Conservation (phyloP, 257 asterid genomes). For the Anisodus acutangulus region DNA sequence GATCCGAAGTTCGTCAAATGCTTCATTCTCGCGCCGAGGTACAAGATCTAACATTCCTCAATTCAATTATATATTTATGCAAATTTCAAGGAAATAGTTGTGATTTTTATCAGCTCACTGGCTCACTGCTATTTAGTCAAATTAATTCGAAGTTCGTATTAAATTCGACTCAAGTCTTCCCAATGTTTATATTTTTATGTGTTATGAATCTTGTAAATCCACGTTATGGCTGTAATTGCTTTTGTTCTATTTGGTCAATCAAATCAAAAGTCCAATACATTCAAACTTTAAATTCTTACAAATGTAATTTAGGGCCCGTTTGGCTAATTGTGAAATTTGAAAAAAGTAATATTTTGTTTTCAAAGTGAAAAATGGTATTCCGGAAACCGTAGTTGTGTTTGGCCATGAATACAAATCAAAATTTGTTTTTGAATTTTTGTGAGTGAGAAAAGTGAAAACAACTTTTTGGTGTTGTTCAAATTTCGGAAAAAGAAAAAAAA, state of each 20-base stretch:
- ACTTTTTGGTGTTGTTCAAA: too few species aligned
- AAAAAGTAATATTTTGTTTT: too few species aligned
- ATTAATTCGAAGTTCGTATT: constrained; percentile 9
- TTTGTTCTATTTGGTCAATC: constrained; percentile 20
- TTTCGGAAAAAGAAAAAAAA: too few species aligned
- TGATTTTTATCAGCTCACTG: not conserved
- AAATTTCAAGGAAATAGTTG: not conserved
- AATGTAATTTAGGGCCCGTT: not conserved
- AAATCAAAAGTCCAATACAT: not conserved
- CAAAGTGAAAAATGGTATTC: too few species aligned
- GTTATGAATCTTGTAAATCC: not conserved
- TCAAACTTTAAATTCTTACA: not conserved
- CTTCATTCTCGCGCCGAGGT: constrained; percentile 98
- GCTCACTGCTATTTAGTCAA: constrained; percentile 12
- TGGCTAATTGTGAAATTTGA: too few species aligned
- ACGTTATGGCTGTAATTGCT: constrained; percentile 23
- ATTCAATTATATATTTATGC: not conserved
- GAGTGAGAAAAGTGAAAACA: too few species aligned
- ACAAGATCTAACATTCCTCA: not conserved
- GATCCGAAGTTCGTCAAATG: constrained; percentile 92
- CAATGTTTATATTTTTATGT: not conserved
- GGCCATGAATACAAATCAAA: too few species aligned
- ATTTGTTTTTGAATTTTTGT: too few species aligned
- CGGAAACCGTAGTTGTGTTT: too few species aligned
- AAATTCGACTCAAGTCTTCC: not conserved